Evolutionary conservation across 306 rosid genomes (phyloP).

Genomic region (Castanea sativa): DNA sequence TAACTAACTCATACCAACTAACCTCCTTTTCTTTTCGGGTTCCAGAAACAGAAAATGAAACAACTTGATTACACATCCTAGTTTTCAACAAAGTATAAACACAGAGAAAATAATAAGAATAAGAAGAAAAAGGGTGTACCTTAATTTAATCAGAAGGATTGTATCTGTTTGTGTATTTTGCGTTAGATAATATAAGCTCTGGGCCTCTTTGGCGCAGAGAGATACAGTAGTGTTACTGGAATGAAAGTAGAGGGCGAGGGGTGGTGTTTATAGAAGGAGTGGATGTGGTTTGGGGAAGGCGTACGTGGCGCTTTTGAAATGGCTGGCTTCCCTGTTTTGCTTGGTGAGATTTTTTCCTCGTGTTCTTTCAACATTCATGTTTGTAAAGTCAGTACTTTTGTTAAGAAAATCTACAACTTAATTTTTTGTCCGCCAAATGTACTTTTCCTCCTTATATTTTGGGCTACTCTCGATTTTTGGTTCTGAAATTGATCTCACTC

Average conservation of each 20-base stretch:
- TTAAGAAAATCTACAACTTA: too few species aligned
- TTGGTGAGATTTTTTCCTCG: constrained; percentile 10
- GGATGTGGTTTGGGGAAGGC: constrained; percentile 56
- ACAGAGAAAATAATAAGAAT: background rate
- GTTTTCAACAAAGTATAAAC: background rate
- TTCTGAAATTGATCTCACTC: too few species aligned
- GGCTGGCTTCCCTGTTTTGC: constrained; percentile 26
- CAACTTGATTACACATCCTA: background rate
- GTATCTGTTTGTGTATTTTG: background rate
- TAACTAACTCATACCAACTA: background rate
- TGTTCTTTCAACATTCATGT: background rate
- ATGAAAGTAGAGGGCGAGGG: background rate
- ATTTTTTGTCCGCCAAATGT: background rate
- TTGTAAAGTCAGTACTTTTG: background rate
- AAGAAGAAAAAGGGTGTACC: constrained; percentile 29
- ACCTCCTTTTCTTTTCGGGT: background rate
- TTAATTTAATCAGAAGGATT: background rate
- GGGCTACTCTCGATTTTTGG: too few species aligned
- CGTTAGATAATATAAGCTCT: constrained; percentile 6
- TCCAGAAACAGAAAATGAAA: background rate
- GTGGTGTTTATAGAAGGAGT: constrained; percentile 26
- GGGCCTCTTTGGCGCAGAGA: constrained; percentile 14
- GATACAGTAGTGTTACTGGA: background rate
- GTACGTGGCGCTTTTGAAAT: constrained; percentile 58
- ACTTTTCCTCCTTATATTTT: too few species aligned